These are phyloP conservation scores for Pestalotiopsis fici DNA, from an alignment of 2,329 filamentous ascomycete genomes.

Conservation along the genomic window DNA sequence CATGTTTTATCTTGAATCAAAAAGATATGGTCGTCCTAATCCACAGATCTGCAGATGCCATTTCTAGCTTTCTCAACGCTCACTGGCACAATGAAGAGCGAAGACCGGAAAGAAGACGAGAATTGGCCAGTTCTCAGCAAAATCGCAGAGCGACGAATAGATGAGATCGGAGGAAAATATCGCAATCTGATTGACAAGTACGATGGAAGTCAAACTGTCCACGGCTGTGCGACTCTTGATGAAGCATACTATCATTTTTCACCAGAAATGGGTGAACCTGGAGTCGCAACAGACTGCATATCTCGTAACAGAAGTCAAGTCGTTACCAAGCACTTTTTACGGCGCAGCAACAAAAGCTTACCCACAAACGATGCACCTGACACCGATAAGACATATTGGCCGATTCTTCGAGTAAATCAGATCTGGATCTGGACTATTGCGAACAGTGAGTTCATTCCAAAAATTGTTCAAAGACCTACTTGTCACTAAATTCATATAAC, in stretches of 20 bases:
- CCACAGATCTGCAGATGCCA: background rate
- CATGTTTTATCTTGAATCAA: background rate
- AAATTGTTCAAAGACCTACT: background rate
- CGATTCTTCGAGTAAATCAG: background rate
- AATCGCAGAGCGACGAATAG: background rate
- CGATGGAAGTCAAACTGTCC: background rate
- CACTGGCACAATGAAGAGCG: no score
- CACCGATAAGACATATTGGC: background rate
- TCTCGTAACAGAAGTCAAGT: background rate
- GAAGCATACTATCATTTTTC: background rate
- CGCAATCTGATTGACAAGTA: background rate
- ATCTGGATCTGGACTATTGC: background rate
- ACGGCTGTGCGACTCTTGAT: background rate
- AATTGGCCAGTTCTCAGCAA: no score
- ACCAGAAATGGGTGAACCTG: background rate
- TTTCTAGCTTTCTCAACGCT: background rate
- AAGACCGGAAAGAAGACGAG: no score
- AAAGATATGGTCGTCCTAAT: no score
- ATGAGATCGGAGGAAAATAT: background rate
- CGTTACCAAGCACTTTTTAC: background rate
- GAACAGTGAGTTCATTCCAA: background rate
- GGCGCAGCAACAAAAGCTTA: background rate
- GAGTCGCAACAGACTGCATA: rapidly evolving
- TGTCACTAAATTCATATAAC: background rate
- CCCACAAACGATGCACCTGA: background rate